phyloP scores from a whole-genome alignment of 495 filamentous ascomycete species.

The Talaromyces thailandensis region DNA sequence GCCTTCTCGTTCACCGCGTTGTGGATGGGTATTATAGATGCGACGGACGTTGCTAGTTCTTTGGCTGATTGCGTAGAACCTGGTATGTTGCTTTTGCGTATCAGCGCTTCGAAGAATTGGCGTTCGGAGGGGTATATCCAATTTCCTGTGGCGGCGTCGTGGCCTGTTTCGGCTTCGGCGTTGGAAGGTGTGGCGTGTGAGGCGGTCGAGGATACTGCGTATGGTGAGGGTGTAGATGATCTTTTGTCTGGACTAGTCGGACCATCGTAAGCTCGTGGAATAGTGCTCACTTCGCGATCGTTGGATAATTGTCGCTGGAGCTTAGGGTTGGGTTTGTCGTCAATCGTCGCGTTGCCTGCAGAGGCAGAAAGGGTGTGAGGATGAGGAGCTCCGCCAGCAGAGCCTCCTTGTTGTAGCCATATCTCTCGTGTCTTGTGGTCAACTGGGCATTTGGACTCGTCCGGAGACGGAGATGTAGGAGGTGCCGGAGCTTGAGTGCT shows the following conservation, averaged over 20 bases:
- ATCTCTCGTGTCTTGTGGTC: conserved; percentile 77
- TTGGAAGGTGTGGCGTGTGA: conserved; percentile 51
- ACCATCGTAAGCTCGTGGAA: conserved; percentile 55
- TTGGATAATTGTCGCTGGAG: conserved; percentile 36
- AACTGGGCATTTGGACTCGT: conserved; percentile 59
- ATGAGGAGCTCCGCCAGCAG: conserved; percentile 19
- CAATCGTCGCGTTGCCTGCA: conserved; percentile 14
- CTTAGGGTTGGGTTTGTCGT: conserved; percentile 21
- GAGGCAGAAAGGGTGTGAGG: conserved; percentile 18
- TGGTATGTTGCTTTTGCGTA: conserved; percentile 59
- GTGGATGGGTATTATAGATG: conserved; percentile 89
- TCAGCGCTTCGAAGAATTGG: conserved; percentile 93
- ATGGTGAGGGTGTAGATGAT: conserved; percentile 17
- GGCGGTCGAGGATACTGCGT: conserved; percentile 20
- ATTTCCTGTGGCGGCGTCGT: conserved; percentile 58
- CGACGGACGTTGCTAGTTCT: conserved; percentile 60
- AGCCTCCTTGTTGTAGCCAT: conserved; percentile 54
- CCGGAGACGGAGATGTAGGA: conserved; percentile 17
- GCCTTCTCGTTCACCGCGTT: conserved; percentile 93
- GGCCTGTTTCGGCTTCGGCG: conserved; percentile 61
- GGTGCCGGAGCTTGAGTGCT: conserved; percentile 28
- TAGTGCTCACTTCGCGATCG: conserved; percentile 70
- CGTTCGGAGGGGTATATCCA: conserved; percentile 96
- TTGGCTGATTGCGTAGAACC: conserved; percentile 27
- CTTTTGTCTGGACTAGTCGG: conserved; percentile 8